Conservation (phyloP, 179 eudicot species). For the Camellia oleifera region DNA sequence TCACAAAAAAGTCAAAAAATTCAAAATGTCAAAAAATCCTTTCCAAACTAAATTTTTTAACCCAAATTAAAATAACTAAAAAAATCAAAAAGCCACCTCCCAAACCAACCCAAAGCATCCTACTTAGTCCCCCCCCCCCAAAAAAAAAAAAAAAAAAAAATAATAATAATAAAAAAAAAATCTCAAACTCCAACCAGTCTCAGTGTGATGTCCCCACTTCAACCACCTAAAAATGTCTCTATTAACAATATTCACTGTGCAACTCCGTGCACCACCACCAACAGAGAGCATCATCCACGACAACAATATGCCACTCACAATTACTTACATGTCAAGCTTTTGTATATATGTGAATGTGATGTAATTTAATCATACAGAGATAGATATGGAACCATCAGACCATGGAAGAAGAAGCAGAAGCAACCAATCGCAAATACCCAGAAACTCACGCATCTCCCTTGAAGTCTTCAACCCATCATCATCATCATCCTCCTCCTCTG, state of each 20-base stretch:
- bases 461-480: conserved; percentile 87
- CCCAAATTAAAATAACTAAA: too few relatives aligned
- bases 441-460: conserved; percentile 83
- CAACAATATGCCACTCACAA: not conserved
- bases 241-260: not conserved
- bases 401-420: not conserved
- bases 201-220: not conserved
- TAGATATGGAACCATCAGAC: conserved; percentile 24
- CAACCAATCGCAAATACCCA: conserved; percentile 41
- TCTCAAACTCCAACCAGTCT: too few relatives aligned
- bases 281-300: not conserved
- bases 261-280: too few relatives aligned
- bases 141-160: too few relatives aligned
- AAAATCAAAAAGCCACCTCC: too few relatives aligned
- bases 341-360: not conserved
- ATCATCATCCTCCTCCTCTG: not conserved
- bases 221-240: not conserved
- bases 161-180: too few relatives aligned
- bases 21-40: too few relatives aligned
- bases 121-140: too few relatives aligned
- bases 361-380: conserved; percentile 7
- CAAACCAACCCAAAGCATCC: too few relatives aligned
- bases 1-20: too few relatives aligned
- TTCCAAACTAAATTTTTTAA: too few relatives aligned
- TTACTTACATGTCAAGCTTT: not conserved